Conservation (phyloP, 345 rosid genomes). For the Turritis glabra region DNA sequence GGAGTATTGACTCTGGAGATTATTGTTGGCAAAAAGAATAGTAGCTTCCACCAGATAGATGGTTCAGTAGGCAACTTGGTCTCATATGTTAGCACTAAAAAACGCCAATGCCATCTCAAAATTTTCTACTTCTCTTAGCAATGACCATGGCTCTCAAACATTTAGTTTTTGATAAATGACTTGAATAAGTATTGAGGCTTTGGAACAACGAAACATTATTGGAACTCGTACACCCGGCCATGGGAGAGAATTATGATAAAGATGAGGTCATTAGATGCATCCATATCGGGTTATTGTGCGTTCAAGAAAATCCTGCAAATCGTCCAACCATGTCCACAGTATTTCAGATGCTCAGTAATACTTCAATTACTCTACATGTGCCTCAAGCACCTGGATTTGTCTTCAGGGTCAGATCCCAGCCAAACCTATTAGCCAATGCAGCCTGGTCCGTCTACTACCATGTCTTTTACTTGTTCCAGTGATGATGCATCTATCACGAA, state of each 20-base stretch:
- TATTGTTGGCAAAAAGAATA: slow-evolving; percentile 15
- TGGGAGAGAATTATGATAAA: background rate
- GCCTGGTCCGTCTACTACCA: background rate
- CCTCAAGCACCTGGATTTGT: slow-evolving; percentile 33
- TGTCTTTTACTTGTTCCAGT: slow-evolving; percentile 11
- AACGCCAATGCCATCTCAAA: background rate
- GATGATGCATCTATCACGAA: background rate
- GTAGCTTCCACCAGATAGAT: slow-evolving; percentile 8
- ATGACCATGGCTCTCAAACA: background rate
- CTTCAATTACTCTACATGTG: background rate
- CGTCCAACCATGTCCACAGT: slow-evolving; percentile 29
- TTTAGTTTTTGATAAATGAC: background rate
- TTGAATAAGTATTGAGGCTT: slow-evolving; percentile 19
- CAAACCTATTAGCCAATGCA: background rate
- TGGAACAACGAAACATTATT: slow-evolving; percentile 7
- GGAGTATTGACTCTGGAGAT: slow-evolving; percentile 31
- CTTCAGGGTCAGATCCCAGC: background rate
- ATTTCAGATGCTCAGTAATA: slow-evolving; percentile 10
- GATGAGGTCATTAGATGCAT: slow-evolving; percentile 21
- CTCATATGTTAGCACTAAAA: slow-evolving; percentile 18
- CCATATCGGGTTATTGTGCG: slow-evolving; percentile 3
- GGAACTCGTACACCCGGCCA: slow-evolving; percentile 15
- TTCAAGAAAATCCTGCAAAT: slow-evolving; percentile 19
- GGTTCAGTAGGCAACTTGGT: background rate
- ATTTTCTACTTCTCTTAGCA: background rate